phyloP scores from a whole-genome alignment of 176 grass and related monocot species.

The Oryza rufipogon region DNA sequence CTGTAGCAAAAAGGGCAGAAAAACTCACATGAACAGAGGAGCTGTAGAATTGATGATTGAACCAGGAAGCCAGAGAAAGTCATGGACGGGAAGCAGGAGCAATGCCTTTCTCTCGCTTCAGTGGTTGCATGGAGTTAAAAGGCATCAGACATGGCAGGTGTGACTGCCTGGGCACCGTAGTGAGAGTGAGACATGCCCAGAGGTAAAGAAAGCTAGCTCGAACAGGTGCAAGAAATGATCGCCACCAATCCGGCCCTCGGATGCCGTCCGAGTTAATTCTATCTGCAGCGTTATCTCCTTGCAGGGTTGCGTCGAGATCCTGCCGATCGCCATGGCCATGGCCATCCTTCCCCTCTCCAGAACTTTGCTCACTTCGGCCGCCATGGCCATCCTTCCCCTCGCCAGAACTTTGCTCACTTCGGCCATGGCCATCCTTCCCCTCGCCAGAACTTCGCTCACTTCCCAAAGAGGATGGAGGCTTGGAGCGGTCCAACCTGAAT shows the following conservation, averaged over 20 bases:
- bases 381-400: background rate
- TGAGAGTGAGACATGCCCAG: background rate
- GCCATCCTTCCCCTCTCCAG: background rate
- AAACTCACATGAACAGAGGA: slow-evolving; percentile 33
- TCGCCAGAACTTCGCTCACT: background rate
- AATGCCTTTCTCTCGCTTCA: background rate
- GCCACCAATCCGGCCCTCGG: background rate
- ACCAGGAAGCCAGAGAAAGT: background rate
- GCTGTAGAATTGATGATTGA: slow-evolving; percentile 30
- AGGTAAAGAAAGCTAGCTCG: background rate
- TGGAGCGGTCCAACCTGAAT: slow-evolving; percentile 10
- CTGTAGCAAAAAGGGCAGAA: background rate
- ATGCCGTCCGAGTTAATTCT: slow-evolving; percentile 21
- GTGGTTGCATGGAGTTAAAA: slow-evolving; percentile 46
- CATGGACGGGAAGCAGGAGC: slow-evolving; percentile 12
- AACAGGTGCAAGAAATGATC: background rate
- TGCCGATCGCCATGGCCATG: slow-evolving; percentile 8
- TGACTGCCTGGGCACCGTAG: background rate
- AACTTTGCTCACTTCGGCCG: no score
- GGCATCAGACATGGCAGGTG: slow-evolving; percentile 23
- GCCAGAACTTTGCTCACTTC: background rate
- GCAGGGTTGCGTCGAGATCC: slow-evolving; percentile 10
- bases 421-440: background rate
- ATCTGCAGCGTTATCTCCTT: background rate
- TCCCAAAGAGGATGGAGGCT: background rate